Evolutionary conservation across 1,284 basidiomycete genomes (phyloP).

Genomic region (Termitomyces sp.): DNA sequence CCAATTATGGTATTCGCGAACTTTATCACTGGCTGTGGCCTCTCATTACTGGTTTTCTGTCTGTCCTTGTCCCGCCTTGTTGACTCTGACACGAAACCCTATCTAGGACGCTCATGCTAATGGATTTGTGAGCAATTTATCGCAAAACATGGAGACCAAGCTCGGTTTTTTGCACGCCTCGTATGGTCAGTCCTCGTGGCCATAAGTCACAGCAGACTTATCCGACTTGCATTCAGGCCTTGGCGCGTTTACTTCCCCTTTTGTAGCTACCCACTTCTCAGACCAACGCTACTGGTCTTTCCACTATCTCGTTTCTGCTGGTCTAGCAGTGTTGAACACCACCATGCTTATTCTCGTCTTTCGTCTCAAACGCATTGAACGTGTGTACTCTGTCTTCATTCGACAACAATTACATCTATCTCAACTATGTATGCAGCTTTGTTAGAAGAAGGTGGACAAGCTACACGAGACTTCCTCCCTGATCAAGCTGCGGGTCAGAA

Average conservation of each 20-base stretch:
- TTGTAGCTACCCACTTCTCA: slow-evolving; percentile 67
- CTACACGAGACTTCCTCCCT: slow-evolving; percentile 21
- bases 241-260: slow-evolving; percentile 62
- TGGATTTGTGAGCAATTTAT: slow-evolving; percentile 36
- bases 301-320: slow-evolving; percentile 60
- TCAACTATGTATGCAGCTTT: slow-evolving; percentile 26
- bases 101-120: slow-evolving; percentile 41
- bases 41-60: slow-evolving; percentile 35
- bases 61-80: slow-evolving; percentile 1
- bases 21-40: slow-evolving; percentile 46
- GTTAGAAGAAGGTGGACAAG: slow-evolving; percentile 34
- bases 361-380: slow-evolving; percentile 42
- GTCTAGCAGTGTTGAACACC: slow-evolving; percentile 43
- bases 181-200: slow-evolving; percentile 22
- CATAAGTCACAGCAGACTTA: neutral
- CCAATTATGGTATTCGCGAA: slow-evolving; percentile 48
- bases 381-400: slow-evolving; percentile 24
- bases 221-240: slow-evolving; percentile 34
- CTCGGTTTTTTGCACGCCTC: slow-evolving; percentile 40
- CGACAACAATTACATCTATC: neutral
- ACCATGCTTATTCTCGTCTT: slow-evolving; percentile 44
- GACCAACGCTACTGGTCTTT: slow-evolving; percentile 48
- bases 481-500: slow-evolving; percentile 31
- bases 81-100: neutral
- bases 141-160: slow-evolving; percentile 31